Evolutionary conservation across 1,139 yeast species (phyloP), one percentile per base, ranked within the genome.

Genomic region (Magnusiomyces sp.): DNA sequence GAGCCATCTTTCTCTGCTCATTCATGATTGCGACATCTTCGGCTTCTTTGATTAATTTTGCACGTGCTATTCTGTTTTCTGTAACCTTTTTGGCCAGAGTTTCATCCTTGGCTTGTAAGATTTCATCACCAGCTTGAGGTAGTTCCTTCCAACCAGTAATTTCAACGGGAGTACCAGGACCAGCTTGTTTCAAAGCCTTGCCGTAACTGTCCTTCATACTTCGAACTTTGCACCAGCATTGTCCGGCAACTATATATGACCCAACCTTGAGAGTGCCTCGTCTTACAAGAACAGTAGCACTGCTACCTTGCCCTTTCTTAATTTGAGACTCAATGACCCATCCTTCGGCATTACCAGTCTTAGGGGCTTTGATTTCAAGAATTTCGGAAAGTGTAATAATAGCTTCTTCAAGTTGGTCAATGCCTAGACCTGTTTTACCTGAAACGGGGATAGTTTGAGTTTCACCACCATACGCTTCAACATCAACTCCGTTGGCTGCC

Each of bases 391-490:
- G 73, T 0, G 96, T 80, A 13, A 89, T 77, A 47, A 92, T 82
- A 1, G 95, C 89, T 64, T 90, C 96, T 63, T 90, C 97, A 37
- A 92, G 71, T 51, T 85, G 81, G 56, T 85, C 94, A 84, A 92
- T 89, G 56, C 88, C 88, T 53, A 80, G 68, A 2, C 89, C 88
- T 41, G 96, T 85, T 54, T 84, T 79, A 0, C 95, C 98, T 27
- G 95, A 85, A 1, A 94, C 92, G 51, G 79, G 78, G 1, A 92
- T 89, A 0, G 88, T 83, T 63, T 90, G 97, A 1, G 92, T 83
- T 32, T 92, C 97, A 48, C 99, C 98, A 51, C 99, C 98, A 62
- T 83, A 86, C 54, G 85, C 92, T 62, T 92, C 98, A 33, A 88
- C 83, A 57, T 87, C 94, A 17, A 92, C 80, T 2, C 80, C 97